Base-by-base conservation (phyloP, 2,329 filamentous ascomycete genomes). In the Herpotrichia juniperi region DNA sequence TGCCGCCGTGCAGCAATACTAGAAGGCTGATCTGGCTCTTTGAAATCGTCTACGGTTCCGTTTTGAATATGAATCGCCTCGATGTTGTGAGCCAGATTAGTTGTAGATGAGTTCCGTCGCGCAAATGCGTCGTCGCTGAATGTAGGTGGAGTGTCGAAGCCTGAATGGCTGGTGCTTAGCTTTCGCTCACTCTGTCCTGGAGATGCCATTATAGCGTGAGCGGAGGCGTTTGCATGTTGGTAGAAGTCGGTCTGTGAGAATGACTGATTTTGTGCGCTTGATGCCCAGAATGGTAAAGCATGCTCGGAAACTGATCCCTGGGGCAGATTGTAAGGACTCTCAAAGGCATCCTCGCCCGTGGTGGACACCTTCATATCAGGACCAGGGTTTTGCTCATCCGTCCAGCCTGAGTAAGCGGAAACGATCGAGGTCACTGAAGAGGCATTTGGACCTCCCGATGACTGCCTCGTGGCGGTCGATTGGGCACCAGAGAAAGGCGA, bases 1-100 rank as follows among this genome's bases (percentile, higher is more conserved):
- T 77, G 76, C 43, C 76, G 62, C 19, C 76, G 65, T 6, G 71
- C 68, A 25, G 76, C 76, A 52, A 78, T 74, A 53, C 69, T 75
- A 2, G 74, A 70, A 8, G 75, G 72, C 39, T 74, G 69, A 35
- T 57, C 54, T 51, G 72, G 63, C 61, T 74, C 72, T 67, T 68
- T 67, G 56, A 74, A 74, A 1, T 60, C 68, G 16, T 72, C 68
- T 12, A 65, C 64, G 17, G 68, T 66, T 4, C 57, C 57, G 22
- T 66, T 69, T 35, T 73, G 68, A 17, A 76, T 74, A 28, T 71
- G 68, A 16, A 75, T 72, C 14, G 67, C 68, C 42, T 72, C 68
- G 53, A 75, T 73, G 25, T 72, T 74, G 43, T 65, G 64, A n/a
- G 72, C 69, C 16, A 76, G 59, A 25, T 70, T 74, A 48, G 66